Percentiles rank a stretch among this genome's conserved stretches.
phyloP scores from a whole-genome alignment of 1,284 basidiomycete species.

The Ustilago vetiveriae region DNA sequence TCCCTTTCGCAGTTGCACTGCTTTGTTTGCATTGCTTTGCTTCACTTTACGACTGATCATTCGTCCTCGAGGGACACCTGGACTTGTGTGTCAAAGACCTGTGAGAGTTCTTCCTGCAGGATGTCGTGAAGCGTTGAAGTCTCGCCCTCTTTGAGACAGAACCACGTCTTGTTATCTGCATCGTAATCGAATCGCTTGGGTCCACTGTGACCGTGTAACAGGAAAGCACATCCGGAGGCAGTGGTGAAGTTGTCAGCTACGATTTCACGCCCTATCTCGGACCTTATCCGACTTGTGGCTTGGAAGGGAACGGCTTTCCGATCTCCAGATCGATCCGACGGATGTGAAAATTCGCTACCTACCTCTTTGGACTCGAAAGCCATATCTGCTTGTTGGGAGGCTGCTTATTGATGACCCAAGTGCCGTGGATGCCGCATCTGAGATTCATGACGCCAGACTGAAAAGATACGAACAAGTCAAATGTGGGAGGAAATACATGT shows the following conservation, averaged over 20 bases:
- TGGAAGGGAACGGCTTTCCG: background rate
- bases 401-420: slow-evolving; percentile 99
- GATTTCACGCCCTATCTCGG: background rate
- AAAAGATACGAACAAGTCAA: background rate
- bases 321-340: too few species aligned
- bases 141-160: slow-evolving; percentile 59
- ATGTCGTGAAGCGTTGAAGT: slow-evolving; percentile 49
- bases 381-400: slow-evolving; percentile 99
- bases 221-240: background rate
- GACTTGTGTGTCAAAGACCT: slow-evolving; percentile 49
- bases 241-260: background rate
- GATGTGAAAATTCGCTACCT: too few species aligned
- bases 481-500: slow-evolving; percentile 8
- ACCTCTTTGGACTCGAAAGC: slow-evolving; percentile 81
- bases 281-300: background rate
- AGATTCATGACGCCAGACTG: slow-evolving; percentile 91
- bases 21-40: background rate
- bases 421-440: slow-evolving; percentile 81
- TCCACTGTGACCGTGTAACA: slow-evolving; percentile 40
- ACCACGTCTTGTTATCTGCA: slow-evolving; percentile 48
- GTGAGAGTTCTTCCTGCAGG: slow-evolving; percentile 52
- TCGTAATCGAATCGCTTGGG: slow-evolving; percentile 66
- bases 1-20: too few species aligned
- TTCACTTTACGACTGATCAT: background rate
- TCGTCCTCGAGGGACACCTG: slow-evolving; percentile 33